Conservation (phyloP, 495 filamentous ascomycete species). For the Aspergillus funiculosus region DNA sequence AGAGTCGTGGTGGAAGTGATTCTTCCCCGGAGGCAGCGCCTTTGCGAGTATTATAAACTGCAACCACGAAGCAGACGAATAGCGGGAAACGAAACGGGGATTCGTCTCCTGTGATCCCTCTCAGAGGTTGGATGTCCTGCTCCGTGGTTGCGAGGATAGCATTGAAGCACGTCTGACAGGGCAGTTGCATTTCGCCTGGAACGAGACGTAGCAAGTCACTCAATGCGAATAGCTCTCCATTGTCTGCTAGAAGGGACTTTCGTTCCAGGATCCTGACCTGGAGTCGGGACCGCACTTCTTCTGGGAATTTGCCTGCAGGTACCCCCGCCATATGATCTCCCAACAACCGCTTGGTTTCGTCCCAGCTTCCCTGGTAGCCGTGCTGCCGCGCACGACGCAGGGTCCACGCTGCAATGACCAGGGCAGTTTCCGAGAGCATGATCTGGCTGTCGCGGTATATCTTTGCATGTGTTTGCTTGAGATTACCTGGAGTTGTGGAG, state of each 20-base stretch:
- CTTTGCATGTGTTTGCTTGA: constrained; percentile 39
- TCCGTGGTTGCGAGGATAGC: constrained; percentile 17
- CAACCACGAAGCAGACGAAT: constrained; percentile 25
- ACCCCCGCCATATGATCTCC: constrained; percentile 29
- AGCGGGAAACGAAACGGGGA: constrained; percentile 26
- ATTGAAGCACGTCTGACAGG: constrained; percentile 24
- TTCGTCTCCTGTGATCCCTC: constrained; percentile 9
- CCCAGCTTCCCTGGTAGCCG: constrained; percentile 24
- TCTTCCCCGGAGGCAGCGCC: constrained; percentile 6
- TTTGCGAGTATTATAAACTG: constrained; percentile 10
- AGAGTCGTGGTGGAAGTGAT: constrained; percentile 27
- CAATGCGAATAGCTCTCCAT: constrained; percentile 36
- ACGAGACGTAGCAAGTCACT: constrained; percentile 31
- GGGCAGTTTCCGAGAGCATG: constrained; percentile 35
- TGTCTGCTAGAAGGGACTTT: constrained; percentile 30
- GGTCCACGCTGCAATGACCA: constrained; percentile 39
- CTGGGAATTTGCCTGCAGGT: constrained; percentile 28
- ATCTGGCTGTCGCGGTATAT: constrained; percentile 43
- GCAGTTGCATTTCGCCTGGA: constrained; percentile 26
- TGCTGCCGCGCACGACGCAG: constrained; percentile 33
- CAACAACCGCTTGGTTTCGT: constrained; percentile 31
- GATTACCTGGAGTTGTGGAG: constrained; percentile 27
- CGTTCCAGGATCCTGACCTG: constrained; percentile 35
- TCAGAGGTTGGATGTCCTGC: constrained; percentile 20
- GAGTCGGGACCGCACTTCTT: constrained; percentile 26